Evolutionary conservation across 805 yeast genomes (phyloP).

Genomic region (Schwanniomyces vanrijiae): DNA sequence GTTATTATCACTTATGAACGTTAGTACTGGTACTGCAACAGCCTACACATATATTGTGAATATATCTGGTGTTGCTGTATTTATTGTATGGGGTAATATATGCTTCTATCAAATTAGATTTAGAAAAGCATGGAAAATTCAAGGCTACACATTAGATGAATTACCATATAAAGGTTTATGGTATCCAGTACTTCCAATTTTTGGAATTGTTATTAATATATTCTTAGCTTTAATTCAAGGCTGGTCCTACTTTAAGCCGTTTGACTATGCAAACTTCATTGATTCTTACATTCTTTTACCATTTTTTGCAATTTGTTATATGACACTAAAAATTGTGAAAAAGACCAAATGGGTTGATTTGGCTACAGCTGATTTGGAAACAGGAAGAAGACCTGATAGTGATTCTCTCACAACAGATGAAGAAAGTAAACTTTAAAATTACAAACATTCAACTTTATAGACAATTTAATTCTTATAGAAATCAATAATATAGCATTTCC

Average conservation of each 20-base stretch:
- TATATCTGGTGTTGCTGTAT: slow-evolving; percentile 65
- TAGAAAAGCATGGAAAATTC: slow-evolving; percentile 42
- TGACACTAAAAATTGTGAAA: slow-evolving; percentile 38
- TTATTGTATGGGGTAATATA: slow-evolving; percentile 66
- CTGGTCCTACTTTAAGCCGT: slow-evolving; percentile 63
- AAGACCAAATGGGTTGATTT: slow-evolving; percentile 42
- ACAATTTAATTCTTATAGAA: no score
- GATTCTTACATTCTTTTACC: slow-evolving; percentile 68
- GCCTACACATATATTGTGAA: slow-evolving; percentile 50
- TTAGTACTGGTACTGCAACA: slow-evolving; percentile 56
- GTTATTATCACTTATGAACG: slow-evolving; percentile 53
- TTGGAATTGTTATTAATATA: slow-evolving; percentile 49
- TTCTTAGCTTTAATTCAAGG: slow-evolving; percentile 64
- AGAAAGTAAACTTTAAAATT: neutral
- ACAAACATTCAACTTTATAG: no score
- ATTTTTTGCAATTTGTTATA: slow-evolving; percentile 44
- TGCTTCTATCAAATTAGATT: slow-evolving; percentile 58
- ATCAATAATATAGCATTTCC: no score
- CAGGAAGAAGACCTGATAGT: slow-evolving; percentile 48
- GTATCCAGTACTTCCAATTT: slow-evolving; percentile 51
- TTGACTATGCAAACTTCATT: slow-evolving; percentile 42
- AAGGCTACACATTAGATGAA: slow-evolving; percentile 33
- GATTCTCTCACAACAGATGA: slow-evolving; percentile 6
- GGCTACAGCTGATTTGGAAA: slow-evolving; percentile 48
- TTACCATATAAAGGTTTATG: slow-evolving; percentile 38